Percentiles rank a stretch among this genome's conserved stretches.
Conservation (phyloP, 352 stramenopile species). For the Pythium rishiriense region DNA sequence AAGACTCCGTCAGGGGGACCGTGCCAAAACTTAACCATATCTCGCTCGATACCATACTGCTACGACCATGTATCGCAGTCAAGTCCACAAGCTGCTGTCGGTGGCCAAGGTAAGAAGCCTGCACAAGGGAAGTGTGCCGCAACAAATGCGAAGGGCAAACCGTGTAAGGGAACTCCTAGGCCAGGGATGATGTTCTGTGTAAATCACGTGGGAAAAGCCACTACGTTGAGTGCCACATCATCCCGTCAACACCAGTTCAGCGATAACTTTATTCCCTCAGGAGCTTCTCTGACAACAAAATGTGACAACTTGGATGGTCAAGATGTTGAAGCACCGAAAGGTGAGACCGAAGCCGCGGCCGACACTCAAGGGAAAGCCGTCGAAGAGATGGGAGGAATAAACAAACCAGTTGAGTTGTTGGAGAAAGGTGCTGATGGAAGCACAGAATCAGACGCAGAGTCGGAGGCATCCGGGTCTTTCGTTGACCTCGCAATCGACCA, state of each 20-base stretch:
- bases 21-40: slow-evolving; percentile 41
- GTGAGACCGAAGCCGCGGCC: no score
- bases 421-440: slow-evolving; percentile 10
- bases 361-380: no score
- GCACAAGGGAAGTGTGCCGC: slow-evolving; percentile 5
- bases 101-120: neutral
- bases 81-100: neutral
- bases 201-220: slow-evolving; percentile 28
- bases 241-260: neutral
- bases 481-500: slow-evolving; percentile 35
- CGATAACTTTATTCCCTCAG: no score
- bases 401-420: neutral
- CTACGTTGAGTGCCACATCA: neutral
- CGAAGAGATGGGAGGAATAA: no score
- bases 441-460: slow-evolving; percentile 16
- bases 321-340: no score
- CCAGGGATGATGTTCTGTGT: slow-evolving; percentile 37
- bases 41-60: slow-evolving; percentile 15
- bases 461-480: slow-evolving; percentile 29
- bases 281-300: no score
- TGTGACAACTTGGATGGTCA: no score
- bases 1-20: slow-evolving; percentile 31
- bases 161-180: slow-evolving; percentile 35
- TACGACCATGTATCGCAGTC: neutral
- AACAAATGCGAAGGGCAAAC: slow-evolving; percentile 46